Evolutionary conservation across 441 rosid species (phyloP).

Genomic region (Macaranga tanarius): DNA sequence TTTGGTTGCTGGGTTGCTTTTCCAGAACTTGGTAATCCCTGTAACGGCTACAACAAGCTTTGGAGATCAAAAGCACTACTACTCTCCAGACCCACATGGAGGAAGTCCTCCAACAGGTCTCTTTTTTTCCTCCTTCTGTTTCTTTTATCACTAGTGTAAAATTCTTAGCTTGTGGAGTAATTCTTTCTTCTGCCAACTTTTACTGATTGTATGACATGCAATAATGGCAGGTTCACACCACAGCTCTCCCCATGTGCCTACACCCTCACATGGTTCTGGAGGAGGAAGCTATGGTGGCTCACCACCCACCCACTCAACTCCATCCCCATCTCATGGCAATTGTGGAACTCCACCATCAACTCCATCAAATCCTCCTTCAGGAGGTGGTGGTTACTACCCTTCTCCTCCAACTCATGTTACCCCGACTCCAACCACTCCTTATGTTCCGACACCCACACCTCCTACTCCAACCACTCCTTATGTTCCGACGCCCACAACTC

Average conservation of each 20-base stretch:
- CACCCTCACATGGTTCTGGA: constrained; percentile 4
- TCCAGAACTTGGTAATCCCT: constrained; percentile 20
- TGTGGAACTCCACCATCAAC: constrained; percentile 32
- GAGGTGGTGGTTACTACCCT: constrained; percentile 26
- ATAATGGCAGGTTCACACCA: constrained; percentile 25
- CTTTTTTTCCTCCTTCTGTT: background rate
- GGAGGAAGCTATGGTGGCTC: constrained; percentile 14
- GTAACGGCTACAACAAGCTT: constrained; percentile 10
- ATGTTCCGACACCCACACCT: constrained; percentile 19
- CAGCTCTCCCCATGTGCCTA: constrained; percentile 18
- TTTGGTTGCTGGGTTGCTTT: constrained; percentile 20
- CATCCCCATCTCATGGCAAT: constrained; percentile 20
- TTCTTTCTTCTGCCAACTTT: too few relatives aligned
- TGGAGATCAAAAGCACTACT: constrained; percentile 29
- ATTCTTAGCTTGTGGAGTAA: background rate
- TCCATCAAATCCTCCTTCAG: constrained; percentile 29
- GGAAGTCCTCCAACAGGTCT: constrained; percentile 24
- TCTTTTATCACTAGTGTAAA: background rate
- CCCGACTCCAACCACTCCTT: background rate
- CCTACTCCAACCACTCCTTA: constrained; percentile 19
- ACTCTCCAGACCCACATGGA: constrained; percentile 27
- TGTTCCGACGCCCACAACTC: constrained; percentile 25
- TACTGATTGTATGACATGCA: background rate
- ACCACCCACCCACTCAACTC: constrained; percentile 15
- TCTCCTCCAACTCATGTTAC: constrained; percentile 16